These are phyloP conservation scores for Dillenia suffruticosa DNA, from an alignment of 164 flowering plant genomes.

Conservation along the genomic window DNA sequence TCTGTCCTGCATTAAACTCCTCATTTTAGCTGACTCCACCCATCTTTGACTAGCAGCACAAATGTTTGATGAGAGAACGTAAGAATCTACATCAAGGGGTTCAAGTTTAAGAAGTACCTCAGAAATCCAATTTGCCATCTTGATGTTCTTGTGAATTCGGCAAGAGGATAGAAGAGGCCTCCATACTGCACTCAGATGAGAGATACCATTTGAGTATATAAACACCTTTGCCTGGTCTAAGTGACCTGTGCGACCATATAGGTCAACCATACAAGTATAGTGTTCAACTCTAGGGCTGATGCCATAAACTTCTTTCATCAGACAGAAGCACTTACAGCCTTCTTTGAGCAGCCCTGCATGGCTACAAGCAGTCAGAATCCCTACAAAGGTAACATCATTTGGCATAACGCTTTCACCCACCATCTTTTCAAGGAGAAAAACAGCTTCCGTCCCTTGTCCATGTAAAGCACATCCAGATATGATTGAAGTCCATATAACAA, in stretches of 20 bases:
- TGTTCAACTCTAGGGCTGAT: slow-evolving; percentile 53
- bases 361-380: slow-evolving; percentile 65
- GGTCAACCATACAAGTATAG: slow-evolving; percentile 75
- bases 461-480: slow-evolving; percentile 55
- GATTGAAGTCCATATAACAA: slow-evolving; percentile 62
- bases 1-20: slow-evolving; percentile 49
- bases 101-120: slow-evolving; percentile 39
- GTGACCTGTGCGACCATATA: slow-evolving; percentile 62
- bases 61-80: slow-evolving; percentile 47
- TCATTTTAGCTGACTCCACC: slow-evolving; percentile 50
- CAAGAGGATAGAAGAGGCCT: slow-evolving; percentile 61
- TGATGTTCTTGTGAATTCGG: slow-evolving; percentile 44
- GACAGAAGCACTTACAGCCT: slow-evolving; percentile 42
- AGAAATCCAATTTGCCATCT: slow-evolving; percentile 44
- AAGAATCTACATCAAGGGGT: slow-evolving; percentile 35
- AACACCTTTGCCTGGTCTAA: slow-evolving; percentile 49
- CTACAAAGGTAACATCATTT: slow-evolving; percentile 57
- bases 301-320: slow-evolving; percentile 53
- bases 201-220: slow-evolving; percentile 35
- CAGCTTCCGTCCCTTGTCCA: slow-evolving; percentile 52
- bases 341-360: slow-evolving; percentile 65
- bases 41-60: slow-evolving; percentile 37
- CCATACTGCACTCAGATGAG: slow-evolving; percentile 48
- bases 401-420: slow-evolving; percentile 46
- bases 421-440: slow-evolving; percentile 53